Percentiles rank a stretch among this genome's conserved stretches.
Conservation (phyloP, 1,284 basidiomycete species). For the Pascua sp. region DNA sequence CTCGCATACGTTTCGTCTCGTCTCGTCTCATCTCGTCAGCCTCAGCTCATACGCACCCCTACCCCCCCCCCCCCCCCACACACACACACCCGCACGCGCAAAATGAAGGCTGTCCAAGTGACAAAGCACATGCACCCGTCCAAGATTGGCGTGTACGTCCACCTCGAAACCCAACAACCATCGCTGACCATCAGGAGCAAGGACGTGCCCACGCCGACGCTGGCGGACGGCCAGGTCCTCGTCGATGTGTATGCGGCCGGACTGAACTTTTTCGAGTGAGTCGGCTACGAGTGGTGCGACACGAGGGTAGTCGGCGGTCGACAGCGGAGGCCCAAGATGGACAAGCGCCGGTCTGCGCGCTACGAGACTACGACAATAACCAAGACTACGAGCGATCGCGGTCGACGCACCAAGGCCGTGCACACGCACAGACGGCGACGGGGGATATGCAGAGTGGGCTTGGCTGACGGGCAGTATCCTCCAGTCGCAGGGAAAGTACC, state of each 20-base stretch:
- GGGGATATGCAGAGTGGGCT: no score
- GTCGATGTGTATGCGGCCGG: slow-evolving; percentile 66
- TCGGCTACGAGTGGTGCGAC: neutral
- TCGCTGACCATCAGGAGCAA: slow-evolving; percentile 3
- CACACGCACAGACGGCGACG: no score
- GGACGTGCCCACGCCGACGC: slow-evolving; percentile 61
- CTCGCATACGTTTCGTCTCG: no score
- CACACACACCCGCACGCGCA: no score
- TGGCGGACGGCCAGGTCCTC: slow-evolving; percentile 62
- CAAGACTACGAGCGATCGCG: no score
- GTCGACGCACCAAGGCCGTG: no score
- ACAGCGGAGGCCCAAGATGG: neutral
- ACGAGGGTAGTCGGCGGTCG: neutral
- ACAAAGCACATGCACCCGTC: slow-evolving; percentile 69
- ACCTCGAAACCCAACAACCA: neutral
- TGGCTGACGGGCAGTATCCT: slow-evolving; percentile 56
- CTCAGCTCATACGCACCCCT: no score
- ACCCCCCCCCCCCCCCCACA: neutral
- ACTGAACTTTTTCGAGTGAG: slow-evolving; percentile 46
- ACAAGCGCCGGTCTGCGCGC: no score
- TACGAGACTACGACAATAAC: no score
- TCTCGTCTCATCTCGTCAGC: no score
- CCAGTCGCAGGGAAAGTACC: slow-evolving; percentile 83
- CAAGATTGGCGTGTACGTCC: slow-evolving; percentile 57
- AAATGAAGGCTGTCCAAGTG: slow-evolving; percentile 76